Conservation (phyloP, 2,329 filamentous ascomycete species). For the Alternaria solani region DNA sequence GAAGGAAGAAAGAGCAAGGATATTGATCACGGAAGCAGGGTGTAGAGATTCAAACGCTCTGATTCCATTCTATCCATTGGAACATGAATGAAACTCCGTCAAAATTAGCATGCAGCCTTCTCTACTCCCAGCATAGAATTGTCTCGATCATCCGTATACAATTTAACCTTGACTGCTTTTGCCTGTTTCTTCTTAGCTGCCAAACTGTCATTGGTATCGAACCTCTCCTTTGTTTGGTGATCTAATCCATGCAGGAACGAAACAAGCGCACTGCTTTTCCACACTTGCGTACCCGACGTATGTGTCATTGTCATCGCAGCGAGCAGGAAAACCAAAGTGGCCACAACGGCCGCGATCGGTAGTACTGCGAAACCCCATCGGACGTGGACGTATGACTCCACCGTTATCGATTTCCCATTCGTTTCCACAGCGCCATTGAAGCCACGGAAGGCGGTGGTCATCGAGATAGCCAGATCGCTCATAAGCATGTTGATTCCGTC, state of each 20-base stretch:
- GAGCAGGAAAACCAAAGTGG: conserved; percentile 18
- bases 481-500: conserved; percentile 24
- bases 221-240: conserved; percentile 17
- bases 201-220: conserved; percentile 11
- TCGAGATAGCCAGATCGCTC: conserved; percentile 23
- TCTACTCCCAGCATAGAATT: conserved; percentile 16
- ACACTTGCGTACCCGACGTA: conserved; percentile 20
- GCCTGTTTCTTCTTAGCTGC: conserved; percentile 18
- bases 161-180: conserved; percentile 14
- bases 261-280: conserved; percentile 24
- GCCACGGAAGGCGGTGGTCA: conserved; percentile 25
- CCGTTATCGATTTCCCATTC: conserved; percentile 17
- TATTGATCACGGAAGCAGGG: conserved; percentile 19
- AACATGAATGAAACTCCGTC: neutral
- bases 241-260: conserved; percentile 22
- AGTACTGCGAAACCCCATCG: conserved; percentile 24
- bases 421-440: conserved; percentile 19
- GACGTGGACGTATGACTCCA: conserved; percentile 22
- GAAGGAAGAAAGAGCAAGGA: conserved; percentile 37
- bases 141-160: conserved; percentile 10
- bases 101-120: conserved; percentile 6
- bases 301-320: conserved; percentile 20
- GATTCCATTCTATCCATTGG: too few species aligned
- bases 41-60: conserved; percentile 8
- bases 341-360: conserved; percentile 16